Conservation (phyloP, 1,284 basidiomycete genomes). For the Moesziomyces aphidis region DNA sequence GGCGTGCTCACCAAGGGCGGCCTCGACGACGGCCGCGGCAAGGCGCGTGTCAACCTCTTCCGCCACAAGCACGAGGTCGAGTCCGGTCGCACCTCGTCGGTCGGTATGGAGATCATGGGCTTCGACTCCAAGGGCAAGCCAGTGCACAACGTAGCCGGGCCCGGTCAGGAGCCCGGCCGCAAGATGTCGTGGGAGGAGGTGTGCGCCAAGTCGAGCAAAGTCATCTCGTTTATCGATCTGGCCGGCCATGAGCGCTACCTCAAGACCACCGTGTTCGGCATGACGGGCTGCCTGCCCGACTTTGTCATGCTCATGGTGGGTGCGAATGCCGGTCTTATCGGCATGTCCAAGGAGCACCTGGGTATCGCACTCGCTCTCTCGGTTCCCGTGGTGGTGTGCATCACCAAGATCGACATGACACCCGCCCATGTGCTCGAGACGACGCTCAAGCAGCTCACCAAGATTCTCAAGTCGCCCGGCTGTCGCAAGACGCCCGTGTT, state of each 20-base stretch:
- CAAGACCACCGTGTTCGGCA: slow-evolving; percentile 92
- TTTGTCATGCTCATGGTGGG: slow-evolving; percentile 97
- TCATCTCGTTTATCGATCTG: slow-evolving; percentile 84
- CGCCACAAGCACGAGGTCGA: slow-evolving; percentile 98
- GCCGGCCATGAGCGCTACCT: slow-evolving; percentile 69
- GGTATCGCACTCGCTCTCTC: slow-evolving; percentile 93
- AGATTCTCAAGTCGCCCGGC: slow-evolving; percentile 92
- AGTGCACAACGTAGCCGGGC: slow-evolving; percentile 42
- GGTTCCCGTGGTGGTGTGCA: slow-evolving; percentile 91
- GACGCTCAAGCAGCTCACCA: slow-evolving; percentile 90
- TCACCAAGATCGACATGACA: slow-evolving; percentile 99
- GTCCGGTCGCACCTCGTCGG: slow-evolving; percentile 91
- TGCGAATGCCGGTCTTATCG: slow-evolving; percentile 91
- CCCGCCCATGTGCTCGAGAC: slow-evolving; percentile 88
- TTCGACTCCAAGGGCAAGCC: slow-evolving; percentile 56
- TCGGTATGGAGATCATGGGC: slow-evolving; percentile 87
- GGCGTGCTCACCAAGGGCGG: slow-evolving; percentile 81
- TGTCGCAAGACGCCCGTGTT: slow-evolving; percentile 72
- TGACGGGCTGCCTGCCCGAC: slow-evolving; percentile 93
- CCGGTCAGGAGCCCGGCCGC: slow-evolving; percentile 43
- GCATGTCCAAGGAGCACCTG: slow-evolving; percentile 94
- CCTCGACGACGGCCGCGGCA: slow-evolving; percentile 93
- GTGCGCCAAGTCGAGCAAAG: slow-evolving; percentile 88
- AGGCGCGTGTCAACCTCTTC: slow-evolving; percentile 90
- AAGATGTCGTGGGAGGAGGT: slow-evolving; percentile 86